phyloP scores from a whole-genome alignment of 768 basidiomycete species.

The Tremella fuciformis region DNA sequence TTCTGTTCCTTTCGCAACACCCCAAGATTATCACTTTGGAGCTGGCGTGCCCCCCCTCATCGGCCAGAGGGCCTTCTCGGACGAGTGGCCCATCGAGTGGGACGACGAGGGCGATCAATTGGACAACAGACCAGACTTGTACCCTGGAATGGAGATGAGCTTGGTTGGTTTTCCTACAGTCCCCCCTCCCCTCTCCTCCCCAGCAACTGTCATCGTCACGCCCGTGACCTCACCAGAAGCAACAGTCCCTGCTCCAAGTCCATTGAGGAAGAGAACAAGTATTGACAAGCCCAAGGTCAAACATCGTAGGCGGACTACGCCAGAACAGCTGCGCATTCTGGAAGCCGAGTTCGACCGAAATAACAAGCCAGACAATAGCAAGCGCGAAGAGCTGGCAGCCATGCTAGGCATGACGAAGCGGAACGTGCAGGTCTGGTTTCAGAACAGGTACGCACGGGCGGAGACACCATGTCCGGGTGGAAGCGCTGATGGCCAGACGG shows the following conservation, averaged over 20 bases:
- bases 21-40: constrained; percentile 5
- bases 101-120: background rate
- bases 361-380: constrained; percentile 76
- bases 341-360: constrained; percentile 82
- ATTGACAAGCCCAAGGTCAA: constrained; percentile 64
- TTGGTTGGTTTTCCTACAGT: too few species aligned
- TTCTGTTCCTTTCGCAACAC: background rate
- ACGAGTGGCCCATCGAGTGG: constrained; percentile 4
- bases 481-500: constrained; percentile 20
- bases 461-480: background rate
- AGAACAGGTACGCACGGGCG: constrained; percentile 41
- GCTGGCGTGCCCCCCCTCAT: background rate
- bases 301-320: constrained; percentile 85
- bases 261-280: background rate
- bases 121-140: background rate
- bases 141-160: background rate
- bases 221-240: background rate
- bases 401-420: constrained; percentile 88
- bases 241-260: constrained; percentile 2
- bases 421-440: constrained; percentile 81
- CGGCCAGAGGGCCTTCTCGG: constrained; percentile 2
- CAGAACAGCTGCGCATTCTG: constrained; percentile 80
- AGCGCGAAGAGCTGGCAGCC: constrained; percentile 73
- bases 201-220: background rate
- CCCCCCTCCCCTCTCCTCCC: background rate